These are phyloP conservation scores for Globisporangium splendens DNA, from an alignment of 352 stramenopile species.

Conservation along the genomic window DNA sequence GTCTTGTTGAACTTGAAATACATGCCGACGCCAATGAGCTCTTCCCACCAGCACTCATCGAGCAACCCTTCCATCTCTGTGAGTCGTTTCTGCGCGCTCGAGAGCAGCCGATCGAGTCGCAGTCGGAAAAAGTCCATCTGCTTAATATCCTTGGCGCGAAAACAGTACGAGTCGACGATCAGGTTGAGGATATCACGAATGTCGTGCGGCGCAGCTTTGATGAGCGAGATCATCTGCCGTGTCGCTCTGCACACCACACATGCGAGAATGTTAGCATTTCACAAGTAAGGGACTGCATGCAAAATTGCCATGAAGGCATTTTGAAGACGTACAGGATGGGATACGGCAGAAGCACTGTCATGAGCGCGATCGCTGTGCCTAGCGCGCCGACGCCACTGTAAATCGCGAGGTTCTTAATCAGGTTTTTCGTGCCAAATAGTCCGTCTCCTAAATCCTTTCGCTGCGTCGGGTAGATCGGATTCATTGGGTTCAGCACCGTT, in stretches of 20 bases:
- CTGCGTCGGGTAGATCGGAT: slow-evolving; percentile 38
- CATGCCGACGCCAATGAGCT: slow-evolving; percentile 47
- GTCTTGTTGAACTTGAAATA: slow-evolving; percentile 74
- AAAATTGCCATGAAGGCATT: too few relatives aligned
- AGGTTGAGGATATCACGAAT: slow-evolving; percentile 75
- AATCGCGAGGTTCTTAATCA: slow-evolving; percentile 62
- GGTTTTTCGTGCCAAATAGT: slow-evolving; percentile 48
- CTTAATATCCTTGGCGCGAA: slow-evolving; percentile 65
- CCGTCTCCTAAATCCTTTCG: slow-evolving; percentile 44
- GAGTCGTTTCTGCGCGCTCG: slow-evolving; percentile 24
- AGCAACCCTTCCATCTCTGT: slow-evolving; percentile 51
- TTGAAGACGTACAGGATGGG: slow-evolving; percentile 50
- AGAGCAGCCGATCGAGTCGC: slow-evolving; percentile 43
- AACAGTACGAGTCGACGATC: slow-evolving; percentile 80
- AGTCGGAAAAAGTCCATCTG: slow-evolving; percentile 75
- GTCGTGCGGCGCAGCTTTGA: slow-evolving; percentile 45
- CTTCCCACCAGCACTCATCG: slow-evolving; percentile 73
- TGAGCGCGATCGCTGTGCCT: slow-evolving; percentile 59
- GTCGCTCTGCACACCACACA: slow-evolving; percentile 34
- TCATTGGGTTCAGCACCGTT: slow-evolving; percentile 65
- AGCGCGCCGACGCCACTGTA: slow-evolving; percentile 62
- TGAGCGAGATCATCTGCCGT: slow-evolving; percentile 38
- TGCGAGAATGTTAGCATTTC: too few relatives aligned
- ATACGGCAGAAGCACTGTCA: slow-evolving; percentile 53
- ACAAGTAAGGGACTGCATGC: too few relatives aligned